phyloP scores from a whole-genome alignment of 495 filamentous ascomycete genomes.

The Recurvomyces mirabilis region DNA sequence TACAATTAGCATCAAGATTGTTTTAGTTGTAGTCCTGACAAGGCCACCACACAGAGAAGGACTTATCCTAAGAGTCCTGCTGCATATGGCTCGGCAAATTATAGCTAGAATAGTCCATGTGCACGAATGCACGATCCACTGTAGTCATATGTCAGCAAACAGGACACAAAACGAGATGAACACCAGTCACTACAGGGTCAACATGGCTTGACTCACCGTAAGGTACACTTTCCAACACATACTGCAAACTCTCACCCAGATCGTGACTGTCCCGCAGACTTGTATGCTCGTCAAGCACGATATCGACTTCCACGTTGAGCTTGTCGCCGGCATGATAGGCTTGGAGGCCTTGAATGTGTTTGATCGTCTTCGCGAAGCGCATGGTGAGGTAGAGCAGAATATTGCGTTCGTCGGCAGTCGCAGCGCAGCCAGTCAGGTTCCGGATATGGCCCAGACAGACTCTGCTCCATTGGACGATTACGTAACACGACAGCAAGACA shows the following conservation, averaged over 20 bases:
- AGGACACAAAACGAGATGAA: not conserved
- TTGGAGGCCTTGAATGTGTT: constrained; percentile 75
- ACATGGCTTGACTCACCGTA: constrained; percentile 26
- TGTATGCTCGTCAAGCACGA: constrained; percentile 70
- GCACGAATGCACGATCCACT: constrained; percentile 58
- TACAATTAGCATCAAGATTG: not conserved
- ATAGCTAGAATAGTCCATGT: constrained; percentile 69
- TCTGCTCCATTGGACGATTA: constrained; percentile 74
- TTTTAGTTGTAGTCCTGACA: not conserved
- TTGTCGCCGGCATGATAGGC: constrained; percentile 87
- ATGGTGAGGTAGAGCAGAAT: constrained; percentile 84
- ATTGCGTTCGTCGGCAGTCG: constrained; percentile 69
- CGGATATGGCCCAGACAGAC: constrained; percentile 70
- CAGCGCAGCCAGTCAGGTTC: constrained; percentile 72
- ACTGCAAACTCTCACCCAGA: constrained; percentile 77
- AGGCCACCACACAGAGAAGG: not conserved
- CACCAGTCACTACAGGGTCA: not conserved
- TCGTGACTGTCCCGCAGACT: constrained; percentile 80
- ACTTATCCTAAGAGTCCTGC: constrained; percentile 32
- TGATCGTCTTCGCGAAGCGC: constrained; percentile 83
- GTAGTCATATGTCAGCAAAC: constrained; percentile 6
- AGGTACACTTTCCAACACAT: constrained; percentile 80
- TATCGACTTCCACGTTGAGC: constrained; percentile 73
- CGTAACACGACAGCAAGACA: constrained; percentile 64
- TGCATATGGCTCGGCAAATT: constrained; percentile 86